These are phyloP conservation scores for Kurtzmaniella cleridarum DNA, from an alignment of 805 yeast genomes.

Conservation along the genomic window DNA sequence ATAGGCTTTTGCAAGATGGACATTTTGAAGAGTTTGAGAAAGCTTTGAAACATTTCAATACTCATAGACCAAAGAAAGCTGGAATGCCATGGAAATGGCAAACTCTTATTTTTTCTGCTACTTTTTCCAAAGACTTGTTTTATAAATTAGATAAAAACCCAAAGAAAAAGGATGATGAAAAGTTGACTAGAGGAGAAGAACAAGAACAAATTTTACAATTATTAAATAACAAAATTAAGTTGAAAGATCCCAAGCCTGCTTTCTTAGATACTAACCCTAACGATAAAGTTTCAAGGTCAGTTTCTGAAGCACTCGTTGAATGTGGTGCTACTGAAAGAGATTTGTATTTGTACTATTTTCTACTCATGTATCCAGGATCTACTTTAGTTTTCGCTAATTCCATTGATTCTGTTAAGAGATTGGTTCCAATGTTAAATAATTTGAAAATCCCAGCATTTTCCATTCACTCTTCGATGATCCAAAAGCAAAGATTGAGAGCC, in stretches of 20 bases:
- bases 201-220: conserved; percentile 60
- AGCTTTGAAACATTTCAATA: conserved; percentile 59
- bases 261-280: conserved; percentile 85
- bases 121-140: conserved; percentile 80
- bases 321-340: conserved; percentile 91
- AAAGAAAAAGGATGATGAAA: conserved; percentile 16
- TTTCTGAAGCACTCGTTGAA: conserved; percentile 84
- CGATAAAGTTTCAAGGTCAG: conserved; percentile 65
- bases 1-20: conserved; percentile 89
- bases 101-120: conserved; percentile 91
- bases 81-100: conserved; percentile 51
- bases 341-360: conserved; percentile 80
- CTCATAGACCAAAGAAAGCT: conserved; percentile 39
- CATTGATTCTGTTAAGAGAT: conserved; percentile 88
- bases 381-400: conserved; percentile 90
- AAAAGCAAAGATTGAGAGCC: conserved; percentile 82
- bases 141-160: conserved; percentile 53
- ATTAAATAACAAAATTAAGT: conserved; percentile 63
- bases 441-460: conserved; percentile 67
- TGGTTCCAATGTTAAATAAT: conserved; percentile 69
- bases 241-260: conserved; percentile 60
- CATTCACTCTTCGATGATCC: conserved; percentile 91
- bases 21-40: conserved; percentile 89
- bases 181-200: conserved; percentile 25
- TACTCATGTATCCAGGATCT: conserved; percentile 80